phyloP scores from a whole-genome alignment of 495 filamentous ascomycete species.

The Podospora pseudopauciseta region DNA sequence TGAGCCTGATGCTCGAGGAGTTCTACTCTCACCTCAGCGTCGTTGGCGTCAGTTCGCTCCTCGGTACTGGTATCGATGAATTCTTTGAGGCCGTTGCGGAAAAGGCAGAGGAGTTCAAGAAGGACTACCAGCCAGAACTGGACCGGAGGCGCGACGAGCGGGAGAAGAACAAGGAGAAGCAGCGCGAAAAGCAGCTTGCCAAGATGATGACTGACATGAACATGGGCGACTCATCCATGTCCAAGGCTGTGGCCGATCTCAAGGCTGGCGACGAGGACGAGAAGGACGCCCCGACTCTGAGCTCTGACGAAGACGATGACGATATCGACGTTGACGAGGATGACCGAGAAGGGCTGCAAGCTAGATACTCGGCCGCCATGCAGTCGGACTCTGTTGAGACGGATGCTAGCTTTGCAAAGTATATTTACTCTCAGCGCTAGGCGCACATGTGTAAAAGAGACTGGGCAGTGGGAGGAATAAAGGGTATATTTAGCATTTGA shows the following conservation, averaged over 20 bases:
- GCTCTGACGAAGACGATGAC: constrained; percentile 43
- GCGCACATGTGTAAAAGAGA: not conserved
- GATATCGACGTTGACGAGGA: constrained; percentile 47
- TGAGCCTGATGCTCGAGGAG: constrained; percentile 96
- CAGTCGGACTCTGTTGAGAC: constrained; percentile 45
- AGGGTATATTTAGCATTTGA: constrained; percentile 20
- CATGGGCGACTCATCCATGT: constrained; percentile 46
- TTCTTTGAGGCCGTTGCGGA: constrained; percentile 86
- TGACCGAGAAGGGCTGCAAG: constrained; percentile 57
- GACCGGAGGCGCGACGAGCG: constrained; percentile 72
- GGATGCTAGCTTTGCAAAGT: constrained; percentile 59
- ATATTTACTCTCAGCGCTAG: constrained; percentile 38
- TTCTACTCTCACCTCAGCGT: constrained; percentile 92
- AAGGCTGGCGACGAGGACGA: constrained; percentile 57
- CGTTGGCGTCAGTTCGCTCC: constrained; percentile 90
- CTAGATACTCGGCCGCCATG: constrained; percentile 58
- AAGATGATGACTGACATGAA: constrained; percentile 95
- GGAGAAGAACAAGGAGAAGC: constrained; percentile 65
- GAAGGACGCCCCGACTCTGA: constrained; percentile 42
- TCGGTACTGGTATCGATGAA: constrained; percentile 82
- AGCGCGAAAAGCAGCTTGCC: constrained; percentile 74
- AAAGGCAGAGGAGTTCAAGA: constrained; percentile 85
- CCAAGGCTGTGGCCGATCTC: constrained; percentile 36
- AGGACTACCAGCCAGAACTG: constrained; percentile 89
- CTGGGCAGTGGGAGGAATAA: not conserved